Conservation (phyloP, 2,329 filamentous ascomycete species). For the Sporothrix variecibatus region DNA sequence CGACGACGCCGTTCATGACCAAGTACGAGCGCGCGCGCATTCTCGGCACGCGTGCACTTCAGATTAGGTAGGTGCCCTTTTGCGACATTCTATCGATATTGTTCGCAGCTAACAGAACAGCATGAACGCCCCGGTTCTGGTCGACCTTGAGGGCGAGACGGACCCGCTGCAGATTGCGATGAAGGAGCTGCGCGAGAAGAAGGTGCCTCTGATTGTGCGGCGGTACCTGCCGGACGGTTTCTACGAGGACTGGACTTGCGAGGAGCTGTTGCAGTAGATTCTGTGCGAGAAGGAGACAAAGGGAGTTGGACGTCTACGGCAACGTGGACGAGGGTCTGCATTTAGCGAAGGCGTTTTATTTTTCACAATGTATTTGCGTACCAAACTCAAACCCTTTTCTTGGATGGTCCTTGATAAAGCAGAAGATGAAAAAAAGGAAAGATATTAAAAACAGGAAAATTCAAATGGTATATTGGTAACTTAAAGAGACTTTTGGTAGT, state of each 20-base stretch:
- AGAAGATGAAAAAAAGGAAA: background rate
- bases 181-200: conserved; percentile 97
- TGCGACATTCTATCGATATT: background rate
- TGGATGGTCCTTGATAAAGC: background rate
- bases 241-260: conserved; percentile 99
- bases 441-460: background rate
- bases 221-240: conserved; percentile 96
- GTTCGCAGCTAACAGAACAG: conserved; percentile 47
- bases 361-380: conserved; percentile 8
- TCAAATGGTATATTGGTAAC: background rate
- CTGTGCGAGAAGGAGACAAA: background rate
- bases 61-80: conserved; percentile 75
- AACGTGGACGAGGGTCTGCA: conserved; percentile 25
- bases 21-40: conserved; percentile 97
- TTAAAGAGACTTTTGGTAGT: background rate
- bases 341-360: conserved; percentile 34
- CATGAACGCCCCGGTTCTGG: conserved; percentile 96
- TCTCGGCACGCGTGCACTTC: conserved; percentile 85
- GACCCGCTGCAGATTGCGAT: conserved; percentile 96
- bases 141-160: conserved; percentile 95
- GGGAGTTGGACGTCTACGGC: background rate
- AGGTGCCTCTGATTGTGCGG: conserved; percentile 93
- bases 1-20: conserved; percentile 97
- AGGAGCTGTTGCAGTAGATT: conserved; percentile 73
- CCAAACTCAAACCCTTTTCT: background rate